Percentiles rank a stretch among this genome's conserved stretches.
Evolutionary conservation across 345 rosid genomes (phyloP).

Genomic region (Gossypium turneri): DNA sequence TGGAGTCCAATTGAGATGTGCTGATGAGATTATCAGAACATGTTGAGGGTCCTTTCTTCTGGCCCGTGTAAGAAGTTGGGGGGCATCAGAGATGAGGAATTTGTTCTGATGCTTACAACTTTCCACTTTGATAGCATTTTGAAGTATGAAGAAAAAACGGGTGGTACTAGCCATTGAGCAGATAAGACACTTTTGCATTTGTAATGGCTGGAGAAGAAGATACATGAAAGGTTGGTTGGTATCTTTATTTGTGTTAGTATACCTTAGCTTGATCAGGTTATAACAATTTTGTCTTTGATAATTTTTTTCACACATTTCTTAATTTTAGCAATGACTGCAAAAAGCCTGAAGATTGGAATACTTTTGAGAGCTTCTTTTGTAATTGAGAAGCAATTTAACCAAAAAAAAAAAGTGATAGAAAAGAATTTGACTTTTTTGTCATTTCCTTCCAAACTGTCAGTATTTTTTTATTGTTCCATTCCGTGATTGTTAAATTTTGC

Average conservation of each 20-base stretch:
- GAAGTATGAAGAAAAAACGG: background rate
- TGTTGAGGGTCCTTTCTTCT: background rate
- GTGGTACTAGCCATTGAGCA: background rate
- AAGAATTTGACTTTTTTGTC: background rate
- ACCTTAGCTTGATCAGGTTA: background rate
- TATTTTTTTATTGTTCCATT: background rate
- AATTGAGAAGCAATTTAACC: background rate
- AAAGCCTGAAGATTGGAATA: background rate
- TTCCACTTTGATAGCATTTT: background rate
- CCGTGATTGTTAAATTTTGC: background rate
- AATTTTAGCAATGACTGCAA: background rate
- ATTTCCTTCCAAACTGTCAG: background rate
- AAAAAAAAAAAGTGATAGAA: background rate
- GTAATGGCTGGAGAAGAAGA: background rate
- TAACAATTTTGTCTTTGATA: background rate
- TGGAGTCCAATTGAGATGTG: constrained; percentile 17
- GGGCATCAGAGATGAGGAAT: background rate
- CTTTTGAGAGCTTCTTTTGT: background rate
- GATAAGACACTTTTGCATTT: background rate
- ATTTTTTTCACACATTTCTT: background rate
- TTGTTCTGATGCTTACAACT: background rate
- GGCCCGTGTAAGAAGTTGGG: background rate
- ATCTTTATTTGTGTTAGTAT: background rate
- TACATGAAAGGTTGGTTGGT: background rate
- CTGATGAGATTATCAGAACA: constrained; percentile 4